Conservation (phyloP, 768 basidiomycete genomes). For the Pleurotus eryngii region DNA sequence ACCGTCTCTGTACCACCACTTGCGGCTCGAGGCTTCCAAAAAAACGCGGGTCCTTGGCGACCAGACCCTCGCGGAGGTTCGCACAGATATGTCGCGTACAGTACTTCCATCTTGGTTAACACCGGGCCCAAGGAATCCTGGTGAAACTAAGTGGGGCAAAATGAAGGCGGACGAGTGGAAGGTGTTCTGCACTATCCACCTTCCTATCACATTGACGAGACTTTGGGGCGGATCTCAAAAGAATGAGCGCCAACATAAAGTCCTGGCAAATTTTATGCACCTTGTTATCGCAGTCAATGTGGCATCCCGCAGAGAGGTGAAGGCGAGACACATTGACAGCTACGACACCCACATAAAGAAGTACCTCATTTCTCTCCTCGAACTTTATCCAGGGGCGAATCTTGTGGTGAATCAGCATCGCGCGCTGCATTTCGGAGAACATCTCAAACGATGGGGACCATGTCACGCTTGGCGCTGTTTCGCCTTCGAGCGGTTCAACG, state of each 20-base stretch:
- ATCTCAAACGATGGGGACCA: conserved; percentile 26
- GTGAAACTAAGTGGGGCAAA: conserved; percentile 19
- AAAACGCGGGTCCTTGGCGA: conserved; percentile 1
- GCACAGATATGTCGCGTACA: conserved; percentile 13
- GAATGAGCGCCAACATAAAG: not conserved
- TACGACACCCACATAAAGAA: conserved; percentile 20
- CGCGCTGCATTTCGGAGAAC: conserved; percentile 25
- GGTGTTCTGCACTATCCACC: conserved; percentile 19
- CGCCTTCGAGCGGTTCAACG: conserved; percentile 25
- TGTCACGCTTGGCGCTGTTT: conserved; percentile 32
- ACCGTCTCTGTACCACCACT: too few species aligned
- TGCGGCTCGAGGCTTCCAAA: not conserved
- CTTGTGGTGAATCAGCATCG: conserved; percentile 28
- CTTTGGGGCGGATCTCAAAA: conserved; percentile 20
- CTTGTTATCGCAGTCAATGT: conserved; percentile 24
- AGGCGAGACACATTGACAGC: conserved; percentile 8
- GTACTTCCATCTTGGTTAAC: conserved; percentile 18
- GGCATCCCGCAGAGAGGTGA: conserved; percentile 17
- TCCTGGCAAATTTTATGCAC: conserved; percentile 25
- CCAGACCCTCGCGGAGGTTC: conserved; percentile 7
- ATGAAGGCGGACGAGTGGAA: conserved; percentile 32
- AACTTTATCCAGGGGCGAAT: conserved; percentile 15
- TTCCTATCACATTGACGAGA: conserved; percentile 23
- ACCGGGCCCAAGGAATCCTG: conserved; percentile 11
- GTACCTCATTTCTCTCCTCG: conserved; percentile 20